Evolutionary conservation across 305 asterid species (phyloP), one percentile per base, ranked within the genome.

Genomic region (Caryopteris hybrid): DNA sequence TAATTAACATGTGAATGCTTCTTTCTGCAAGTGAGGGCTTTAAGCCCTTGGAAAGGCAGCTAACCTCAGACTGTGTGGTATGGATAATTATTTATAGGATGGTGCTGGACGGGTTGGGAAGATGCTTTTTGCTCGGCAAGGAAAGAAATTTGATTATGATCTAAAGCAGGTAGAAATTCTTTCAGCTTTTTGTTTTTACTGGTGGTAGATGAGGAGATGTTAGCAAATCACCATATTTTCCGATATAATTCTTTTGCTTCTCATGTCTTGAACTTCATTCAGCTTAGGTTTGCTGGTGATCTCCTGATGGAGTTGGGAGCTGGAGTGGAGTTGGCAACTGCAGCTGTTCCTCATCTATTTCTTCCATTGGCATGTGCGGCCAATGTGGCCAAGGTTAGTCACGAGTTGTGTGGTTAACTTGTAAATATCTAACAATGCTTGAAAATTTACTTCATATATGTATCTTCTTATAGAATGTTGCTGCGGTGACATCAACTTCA

Each of bases 321-420:
- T 80, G 97, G 90, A 50, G 82, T 91, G 42, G 99, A 94, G 83
- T 82, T 94, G 85, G 95, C 83, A 66, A 94, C 97, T 70, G 88
- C 97, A 52, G 90, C 84, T 68, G 85, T 77, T 68, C 99, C 99
- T 0, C 94, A 88, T 74, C 88, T 88, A 52, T 94, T 91, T 72
- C 99, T 94, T 76, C 99, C 99, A 53, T 69, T 94, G 82, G 99
- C 99, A 23, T 94, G 99, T 78, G 96, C 91, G 62, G 99, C 99
- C 76, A 94, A 94, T 74, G 96, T 94, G 67, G 96, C 88, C 51
- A 94, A 94, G 99, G 99, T 94, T 63, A 45, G 45, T 65, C 68
- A 36, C 59, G 46, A 23, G 17, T 57, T 68, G 65, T 56, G 36
- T 56, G 55, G 27, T 74, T 56, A 56, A 55, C 27, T 70, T 51